Conservation (phyloP, 441 rosid genomes). For the Hura crepitans region DNA sequence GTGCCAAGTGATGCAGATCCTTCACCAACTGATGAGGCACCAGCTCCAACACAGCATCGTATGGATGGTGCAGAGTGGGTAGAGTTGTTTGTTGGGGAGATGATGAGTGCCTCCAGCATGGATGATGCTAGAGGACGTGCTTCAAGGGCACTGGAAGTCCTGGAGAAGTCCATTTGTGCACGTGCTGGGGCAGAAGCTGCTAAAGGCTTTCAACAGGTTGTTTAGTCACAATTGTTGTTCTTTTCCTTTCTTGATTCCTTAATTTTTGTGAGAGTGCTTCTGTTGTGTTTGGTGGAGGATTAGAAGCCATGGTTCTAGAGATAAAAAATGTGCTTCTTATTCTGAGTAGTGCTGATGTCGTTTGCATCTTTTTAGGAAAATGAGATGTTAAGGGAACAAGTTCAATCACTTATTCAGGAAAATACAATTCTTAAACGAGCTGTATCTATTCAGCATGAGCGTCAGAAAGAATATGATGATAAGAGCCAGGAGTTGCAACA, state of each 20-base stretch:
- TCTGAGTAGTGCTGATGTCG: slow-evolving; percentile 9
- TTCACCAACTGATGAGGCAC: slow-evolving; percentile 35
- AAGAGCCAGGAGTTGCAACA: slow-evolving; percentile 67
- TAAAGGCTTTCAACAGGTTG: slow-evolving; percentile 53
- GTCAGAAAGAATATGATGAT: slow-evolving; percentile 65
- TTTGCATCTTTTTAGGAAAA: slow-evolving; percentile 47
- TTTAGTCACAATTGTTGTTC: background rate
- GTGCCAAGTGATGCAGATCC: slow-evolving; percentile 37
- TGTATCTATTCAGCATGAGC: slow-evolving; percentile 80
- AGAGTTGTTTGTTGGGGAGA: slow-evolving; percentile 80
- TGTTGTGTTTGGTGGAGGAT: no score
- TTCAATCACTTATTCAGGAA: slow-evolving; percentile 68
- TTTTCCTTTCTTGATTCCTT: background rate
- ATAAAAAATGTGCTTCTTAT: slow-evolving; percentile 1
- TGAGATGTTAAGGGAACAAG: slow-evolving; percentile 62
- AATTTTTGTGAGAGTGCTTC: background rate
- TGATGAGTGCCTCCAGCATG: slow-evolving; percentile 66
- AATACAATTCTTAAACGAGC: slow-evolving; percentile 75
- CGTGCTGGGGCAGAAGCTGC: slow-evolving; percentile 60
- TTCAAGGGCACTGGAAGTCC: slow-evolving; percentile 64
- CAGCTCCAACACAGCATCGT: slow-evolving; percentile 30
- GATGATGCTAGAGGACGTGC: slow-evolving; percentile 92
- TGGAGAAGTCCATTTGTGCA: slow-evolving; percentile 74
- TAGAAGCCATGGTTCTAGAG: background rate
- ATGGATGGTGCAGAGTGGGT: slow-evolving; percentile 55